Conservation (phyloP, 208 protist species). For the Crithidia acanthocephali region DNA sequence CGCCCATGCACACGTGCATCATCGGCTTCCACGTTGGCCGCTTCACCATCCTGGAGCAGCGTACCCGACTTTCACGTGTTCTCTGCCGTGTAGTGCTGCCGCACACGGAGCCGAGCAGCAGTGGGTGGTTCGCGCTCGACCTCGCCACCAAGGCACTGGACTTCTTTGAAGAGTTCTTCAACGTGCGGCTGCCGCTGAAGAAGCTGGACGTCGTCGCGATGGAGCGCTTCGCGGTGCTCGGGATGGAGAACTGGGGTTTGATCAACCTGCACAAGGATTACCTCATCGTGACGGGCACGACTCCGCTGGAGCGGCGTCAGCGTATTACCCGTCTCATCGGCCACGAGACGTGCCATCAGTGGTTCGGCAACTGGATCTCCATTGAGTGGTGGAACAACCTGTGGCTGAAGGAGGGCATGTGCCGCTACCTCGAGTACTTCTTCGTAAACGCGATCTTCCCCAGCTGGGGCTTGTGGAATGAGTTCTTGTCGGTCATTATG, state of each 20-base stretch:
- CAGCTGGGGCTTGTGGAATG: constrained; percentile 83
- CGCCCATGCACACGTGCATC: constrained; percentile 61
- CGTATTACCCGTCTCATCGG: constrained; percentile 88
- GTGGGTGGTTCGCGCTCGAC: constrained; percentile 89
- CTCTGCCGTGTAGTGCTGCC: constrained; percentile 73
- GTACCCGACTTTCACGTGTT: constrained; percentile 36
- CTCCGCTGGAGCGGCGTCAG: constrained; percentile 65
- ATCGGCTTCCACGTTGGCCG: constrained; percentile 91
- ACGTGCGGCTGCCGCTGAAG: constrained; percentile 82
- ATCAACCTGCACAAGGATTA: constrained; percentile 79
- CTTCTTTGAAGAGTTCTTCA: constrained; percentile 91
- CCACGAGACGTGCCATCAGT: constrained; percentile 96
- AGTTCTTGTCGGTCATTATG: constrained; percentile 52
- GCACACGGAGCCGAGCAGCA: constrained; percentile 29
- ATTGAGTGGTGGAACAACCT: constrained; percentile 95
- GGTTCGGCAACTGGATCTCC: constrained; percentile 95
- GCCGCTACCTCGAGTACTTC: constrained; percentile 93
- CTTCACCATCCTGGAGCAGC: constrained; percentile 87
- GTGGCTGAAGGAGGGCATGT: constrained; percentile 98
- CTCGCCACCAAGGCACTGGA: constrained; percentile 83
- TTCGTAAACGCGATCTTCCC: constrained; percentile 80
- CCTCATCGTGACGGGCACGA: constrained; percentile 68
- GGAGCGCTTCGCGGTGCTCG: constrained; percentile 43
- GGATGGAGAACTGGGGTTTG: constrained; percentile 94
- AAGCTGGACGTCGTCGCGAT: constrained; percentile 89